Conservation (phyloP, 345 rosid species). For the Clausena lansium region DNA sequence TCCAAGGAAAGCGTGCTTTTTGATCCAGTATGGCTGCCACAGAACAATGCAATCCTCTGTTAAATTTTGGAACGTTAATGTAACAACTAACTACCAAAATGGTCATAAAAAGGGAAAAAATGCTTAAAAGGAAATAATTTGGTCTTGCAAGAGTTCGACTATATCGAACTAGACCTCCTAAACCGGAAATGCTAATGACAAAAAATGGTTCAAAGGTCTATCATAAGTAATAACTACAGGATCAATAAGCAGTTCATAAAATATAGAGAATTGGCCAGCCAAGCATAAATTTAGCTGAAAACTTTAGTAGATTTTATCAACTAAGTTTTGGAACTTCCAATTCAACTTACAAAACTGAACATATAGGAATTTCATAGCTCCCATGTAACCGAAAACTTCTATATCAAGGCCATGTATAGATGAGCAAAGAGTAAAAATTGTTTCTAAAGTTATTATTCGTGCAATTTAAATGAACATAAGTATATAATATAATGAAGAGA, state of each 20-base stretch:
- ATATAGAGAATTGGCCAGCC: neutral
- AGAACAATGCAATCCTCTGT: neutral
- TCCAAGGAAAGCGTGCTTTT: constrained; percentile 55
- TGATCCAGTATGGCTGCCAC: constrained; percentile 64
- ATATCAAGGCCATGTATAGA: neutral
- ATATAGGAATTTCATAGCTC: neutral
- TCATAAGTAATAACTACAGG: neutral
- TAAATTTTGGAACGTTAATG: neutral
- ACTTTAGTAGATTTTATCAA: neutral
- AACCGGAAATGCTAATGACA: neutral
- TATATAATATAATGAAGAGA: neutral
- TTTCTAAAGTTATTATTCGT: neutral
- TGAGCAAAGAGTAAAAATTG: neutral
- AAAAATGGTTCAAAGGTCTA: neutral
- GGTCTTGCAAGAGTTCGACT: neutral
- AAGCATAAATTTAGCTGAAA: neutral
- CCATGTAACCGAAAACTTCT: neutral
- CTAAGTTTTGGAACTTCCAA: neutral
- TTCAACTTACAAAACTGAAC: neutral
- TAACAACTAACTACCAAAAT: neutral
- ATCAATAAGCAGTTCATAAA: neutral
- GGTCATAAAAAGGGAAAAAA: neutral
- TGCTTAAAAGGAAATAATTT: neutral
- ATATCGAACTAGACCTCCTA: neutral
- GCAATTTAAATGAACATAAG: neutral